Conservation (phyloP, 75 land plant species). For the Pinus albicaulis region DNA sequence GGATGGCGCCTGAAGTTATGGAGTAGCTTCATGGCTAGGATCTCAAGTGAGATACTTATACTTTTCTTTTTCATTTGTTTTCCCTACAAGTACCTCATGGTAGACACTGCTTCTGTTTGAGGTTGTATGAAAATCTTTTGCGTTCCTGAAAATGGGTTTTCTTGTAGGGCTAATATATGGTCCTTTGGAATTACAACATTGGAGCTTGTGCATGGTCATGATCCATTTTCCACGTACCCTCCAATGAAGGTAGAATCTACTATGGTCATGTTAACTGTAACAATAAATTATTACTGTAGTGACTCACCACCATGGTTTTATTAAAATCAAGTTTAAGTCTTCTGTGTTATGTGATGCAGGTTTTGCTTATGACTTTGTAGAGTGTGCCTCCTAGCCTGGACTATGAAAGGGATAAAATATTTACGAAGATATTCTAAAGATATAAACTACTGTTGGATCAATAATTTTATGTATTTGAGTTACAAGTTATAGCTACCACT, state of each 20-base stretch:
- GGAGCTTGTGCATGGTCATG: conserved; percentile 99
- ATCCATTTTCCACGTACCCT: conserved; percentile 97
- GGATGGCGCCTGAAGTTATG: conserved; percentile 98
- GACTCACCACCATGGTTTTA: too few relatives aligned
- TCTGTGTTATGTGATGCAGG: conserved; percentile 36
- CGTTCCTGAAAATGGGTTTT: neutral
- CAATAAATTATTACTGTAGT: neutral
- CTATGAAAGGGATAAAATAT: conserved; percentile 80
- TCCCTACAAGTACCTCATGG: neutral
- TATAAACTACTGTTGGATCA: neutral
- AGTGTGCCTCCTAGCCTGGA: conserved; percentile 91
- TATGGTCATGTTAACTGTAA: conserved; percentile 3
- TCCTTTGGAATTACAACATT: conserved; percentile 96
- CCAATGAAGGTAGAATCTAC: conserved; percentile 85
- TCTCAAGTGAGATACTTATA: conserved; percentile 59
- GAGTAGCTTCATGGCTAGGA: conserved; percentile 93
- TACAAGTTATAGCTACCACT: neutral
- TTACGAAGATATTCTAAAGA: conserved; percentile 62
- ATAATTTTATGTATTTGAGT: neutral
- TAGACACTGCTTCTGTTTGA: neutral
- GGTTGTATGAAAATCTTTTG: neutral
- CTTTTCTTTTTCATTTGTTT: neutral
- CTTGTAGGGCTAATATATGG: conserved; percentile 95
- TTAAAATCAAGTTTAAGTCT: too few relatives aligned
- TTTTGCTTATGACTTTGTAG: conserved; percentile 85